Conservation (phyloP, 1,139 yeast species). For the Arxiozyma heterogenica region DNA sequence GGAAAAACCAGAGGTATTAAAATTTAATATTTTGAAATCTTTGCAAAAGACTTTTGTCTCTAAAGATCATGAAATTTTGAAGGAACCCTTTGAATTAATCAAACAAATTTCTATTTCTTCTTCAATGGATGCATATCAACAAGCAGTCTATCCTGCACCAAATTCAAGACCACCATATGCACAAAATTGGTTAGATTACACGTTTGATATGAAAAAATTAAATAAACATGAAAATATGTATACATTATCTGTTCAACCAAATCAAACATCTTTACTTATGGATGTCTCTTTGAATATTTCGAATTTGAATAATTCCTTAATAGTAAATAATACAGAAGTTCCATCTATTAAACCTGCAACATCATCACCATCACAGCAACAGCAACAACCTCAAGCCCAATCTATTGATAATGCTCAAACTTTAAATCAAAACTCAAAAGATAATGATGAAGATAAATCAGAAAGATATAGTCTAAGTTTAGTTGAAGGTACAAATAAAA, state of each 20-base stretch:
- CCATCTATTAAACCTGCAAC: conserved; percentile 5
- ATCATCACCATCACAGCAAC: conserved; percentile 4
- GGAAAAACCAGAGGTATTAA: conserved; percentile 18
- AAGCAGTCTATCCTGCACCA: conserved; percentile 23
- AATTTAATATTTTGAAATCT: conserved; percentile 25
- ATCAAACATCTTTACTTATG: conserved; percentile 23
- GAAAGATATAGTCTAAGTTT: conserved; percentile 24
- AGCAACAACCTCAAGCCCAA: conserved; percentile 4
- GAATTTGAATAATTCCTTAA: conserved; percentile 12
- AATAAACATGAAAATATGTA: conserved; percentile 25
- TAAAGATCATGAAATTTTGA: conserved; percentile 16
- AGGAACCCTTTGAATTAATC: conserved; percentile 19
- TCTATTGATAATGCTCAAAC: conserved; percentile 4
- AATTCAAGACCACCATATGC: conserved; percentile 25
- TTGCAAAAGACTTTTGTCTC: conserved; percentile 16
- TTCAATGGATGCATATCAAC: conserved; percentile 22
- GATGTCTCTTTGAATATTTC: conserved; percentile 14
- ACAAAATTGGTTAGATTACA: conserved; percentile 27
- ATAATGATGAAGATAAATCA: conserved; percentile 3
- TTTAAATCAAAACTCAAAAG: neutral
- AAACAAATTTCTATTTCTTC: conserved; percentile 21
- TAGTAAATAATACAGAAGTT: conserved; percentile 21
- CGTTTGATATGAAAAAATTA: conserved; percentile 20
- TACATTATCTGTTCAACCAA: conserved; percentile 25
- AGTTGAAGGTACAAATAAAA: conserved; percentile 24